Percentiles rank a stretch among this genome's conserved stretches.
Conservation (phyloP, 2,329 filamentous ascomycete species). For the Xylaria hypoxylon region DNA sequence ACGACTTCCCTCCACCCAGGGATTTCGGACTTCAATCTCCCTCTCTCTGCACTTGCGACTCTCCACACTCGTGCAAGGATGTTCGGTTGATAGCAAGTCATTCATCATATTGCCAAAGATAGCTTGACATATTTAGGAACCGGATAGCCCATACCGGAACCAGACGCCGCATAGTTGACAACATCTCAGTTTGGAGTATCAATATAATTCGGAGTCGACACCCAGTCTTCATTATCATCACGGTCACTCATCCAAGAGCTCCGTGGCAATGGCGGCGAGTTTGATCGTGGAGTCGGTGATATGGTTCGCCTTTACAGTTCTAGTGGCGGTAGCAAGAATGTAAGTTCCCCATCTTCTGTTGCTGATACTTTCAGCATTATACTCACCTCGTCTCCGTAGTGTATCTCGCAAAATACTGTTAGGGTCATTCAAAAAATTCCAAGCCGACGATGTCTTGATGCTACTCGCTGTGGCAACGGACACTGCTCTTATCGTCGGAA, state of each 20-base stretch:
- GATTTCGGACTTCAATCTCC: neutral
- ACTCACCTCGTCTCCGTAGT: slow-evolving; percentile 41
- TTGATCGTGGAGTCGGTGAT: slow-evolving; percentile 31
- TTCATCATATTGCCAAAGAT: neutral
- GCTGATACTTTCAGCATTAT: neutral
- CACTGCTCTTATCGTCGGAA: slow-evolving; percentile 64
- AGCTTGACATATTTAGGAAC: slow-evolving; percentile 5
- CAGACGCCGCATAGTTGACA: neutral
- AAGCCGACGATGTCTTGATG: slow-evolving; percentile 68
- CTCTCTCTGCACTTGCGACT: neutral
- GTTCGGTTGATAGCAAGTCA: neutral
- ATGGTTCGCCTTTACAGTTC: slow-evolving; percentile 56
- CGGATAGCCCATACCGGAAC: neutral
- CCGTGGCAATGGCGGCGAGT: slow-evolving; percentile 56
- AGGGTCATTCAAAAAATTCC: slow-evolving; percentile 62
- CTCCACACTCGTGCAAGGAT: neutral
- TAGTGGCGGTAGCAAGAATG: slow-evolving; percentile 56
- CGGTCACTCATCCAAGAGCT: no score
- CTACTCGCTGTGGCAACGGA: slow-evolving; percentile 62
- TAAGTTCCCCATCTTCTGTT: slow-evolving; percentile 45
- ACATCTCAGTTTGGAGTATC: slow-evolving; percentile 1
- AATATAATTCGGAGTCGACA: neutral
- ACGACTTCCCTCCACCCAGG: neutral
- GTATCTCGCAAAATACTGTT: slow-evolving; percentile 55
- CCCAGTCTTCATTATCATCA: neutral